Percentiles rank a stretch among this genome's conserved stretches.
Evolutionary conservation across 2,329 filamentous ascomycete genomes (phyloP).

Genomic region (Lomentospora prolificans): DNA sequence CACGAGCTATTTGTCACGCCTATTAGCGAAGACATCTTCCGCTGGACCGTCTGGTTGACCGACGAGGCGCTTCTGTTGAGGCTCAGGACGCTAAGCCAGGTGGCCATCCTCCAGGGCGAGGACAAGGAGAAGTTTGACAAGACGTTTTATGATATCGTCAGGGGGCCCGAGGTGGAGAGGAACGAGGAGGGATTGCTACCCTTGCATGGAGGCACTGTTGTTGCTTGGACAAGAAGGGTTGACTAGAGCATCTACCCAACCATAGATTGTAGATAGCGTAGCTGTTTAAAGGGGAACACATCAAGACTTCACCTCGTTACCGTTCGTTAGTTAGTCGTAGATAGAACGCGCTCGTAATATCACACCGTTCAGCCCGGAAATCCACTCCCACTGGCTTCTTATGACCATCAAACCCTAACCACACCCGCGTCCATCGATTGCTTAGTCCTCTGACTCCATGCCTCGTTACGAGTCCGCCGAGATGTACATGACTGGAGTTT

Average conservation of each 20-base stretch:
- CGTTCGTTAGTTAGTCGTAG: neutral
- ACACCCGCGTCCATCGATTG: too few species aligned
- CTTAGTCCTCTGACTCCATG: too few species aligned
- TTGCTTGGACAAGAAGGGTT: conserved; percentile 49
- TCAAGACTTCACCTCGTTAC: neutral
- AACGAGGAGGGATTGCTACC: conserved; percentile 54
- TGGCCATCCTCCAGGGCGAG: conserved; percentile 47
- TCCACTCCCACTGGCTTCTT: too few species aligned
- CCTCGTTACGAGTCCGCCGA: conserved; percentile 41
- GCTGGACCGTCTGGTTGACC: conserved; percentile 48
- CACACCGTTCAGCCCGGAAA: neutral
- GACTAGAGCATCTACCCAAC: conserved; percentile 15
- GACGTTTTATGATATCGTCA: conserved; percentile 44
- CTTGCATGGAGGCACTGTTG: conserved; percentile 53
- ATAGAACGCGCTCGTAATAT: neutral
- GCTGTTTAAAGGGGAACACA: too few species aligned
- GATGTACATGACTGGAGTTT: conserved; percentile 55
- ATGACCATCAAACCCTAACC: too few species aligned
- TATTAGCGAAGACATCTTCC: conserved; percentile 41
- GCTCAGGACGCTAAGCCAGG: conserved; percentile 57
- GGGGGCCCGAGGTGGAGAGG: conserved; percentile 32
- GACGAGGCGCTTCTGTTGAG: conserved; percentile 55
- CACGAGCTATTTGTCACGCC: conserved; percentile 49
- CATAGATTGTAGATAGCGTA: neutral
- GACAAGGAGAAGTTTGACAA: conserved; percentile 37